Percentiles rank a stretch among this genome's conserved stretches.
Evolutionary conservation across 495 filamentous ascomycete genomes (phyloP).

Genomic region (Penicillium odoratum): DNA sequence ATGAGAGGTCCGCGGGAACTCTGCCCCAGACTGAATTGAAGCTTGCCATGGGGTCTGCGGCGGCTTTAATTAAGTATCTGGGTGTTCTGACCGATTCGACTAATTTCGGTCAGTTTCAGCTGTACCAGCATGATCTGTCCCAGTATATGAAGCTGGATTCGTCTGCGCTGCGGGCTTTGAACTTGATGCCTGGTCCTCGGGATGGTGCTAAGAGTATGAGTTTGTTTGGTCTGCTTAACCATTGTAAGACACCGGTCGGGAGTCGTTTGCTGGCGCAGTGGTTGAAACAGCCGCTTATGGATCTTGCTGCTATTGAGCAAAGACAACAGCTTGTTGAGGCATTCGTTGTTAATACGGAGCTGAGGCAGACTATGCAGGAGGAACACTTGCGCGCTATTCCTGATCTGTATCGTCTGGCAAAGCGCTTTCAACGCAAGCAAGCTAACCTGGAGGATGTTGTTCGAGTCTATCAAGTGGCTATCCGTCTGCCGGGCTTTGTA

Average conservation of each 20-base stretch:
- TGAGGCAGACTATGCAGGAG: slow-evolving; percentile 97
- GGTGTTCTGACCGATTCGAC: slow-evolving; percentile 83
- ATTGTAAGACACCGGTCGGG: slow-evolving; percentile 95
- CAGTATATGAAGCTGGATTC: slow-evolving; percentile 99
- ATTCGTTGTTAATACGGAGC: slow-evolving; percentile 89
- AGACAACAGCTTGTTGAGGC: slow-evolving; percentile 94
- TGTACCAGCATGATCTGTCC: slow-evolving; percentile 95
- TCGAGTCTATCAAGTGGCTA: slow-evolving; percentile 89
- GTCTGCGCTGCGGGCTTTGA: slow-evolving; percentile 88
- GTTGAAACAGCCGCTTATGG: slow-evolving; percentile 98
- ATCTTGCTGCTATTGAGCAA: slow-evolving; percentile 81
- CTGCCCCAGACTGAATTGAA: slow-evolving; percentile 91
- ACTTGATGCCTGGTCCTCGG: slow-evolving; percentile 92
- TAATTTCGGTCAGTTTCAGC: slow-evolving; percentile 94
- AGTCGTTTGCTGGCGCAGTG: slow-evolving; percentile 91
- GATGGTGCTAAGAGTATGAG: slow-evolving; percentile 99
- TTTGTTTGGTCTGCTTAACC: slow-evolving; percentile 89
- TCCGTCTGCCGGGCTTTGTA: slow-evolving; percentile 87
- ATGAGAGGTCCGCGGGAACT: slow-evolving; percentile 73
- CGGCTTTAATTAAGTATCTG: slow-evolving; percentile 95
- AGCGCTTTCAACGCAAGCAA: slow-evolving; percentile 88
- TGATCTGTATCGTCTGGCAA: slow-evolving; percentile 89
- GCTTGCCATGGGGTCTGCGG: slow-evolving; percentile 93
- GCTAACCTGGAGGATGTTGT: slow-evolving; percentile 96
- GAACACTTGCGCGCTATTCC: slow-evolving; percentile 93